Percentiles rank a stretch among this genome's conserved stretches.
Evolutionary conservation across 345 rosid genomes (phyloP).

Genomic region (Mangifera indica): DNA sequence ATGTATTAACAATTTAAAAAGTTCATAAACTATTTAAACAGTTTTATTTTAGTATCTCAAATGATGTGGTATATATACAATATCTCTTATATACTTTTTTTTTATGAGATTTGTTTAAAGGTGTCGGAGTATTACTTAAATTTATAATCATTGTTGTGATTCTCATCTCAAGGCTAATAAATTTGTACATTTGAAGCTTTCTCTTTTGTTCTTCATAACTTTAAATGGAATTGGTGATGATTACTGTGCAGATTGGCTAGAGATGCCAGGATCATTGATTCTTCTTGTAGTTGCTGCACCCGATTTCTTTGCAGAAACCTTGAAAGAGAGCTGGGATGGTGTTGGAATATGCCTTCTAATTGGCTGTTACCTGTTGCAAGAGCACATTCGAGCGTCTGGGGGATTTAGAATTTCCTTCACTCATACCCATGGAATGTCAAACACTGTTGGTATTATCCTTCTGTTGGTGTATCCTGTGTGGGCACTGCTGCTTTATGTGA

Average conservation of each 20-base stretch:
- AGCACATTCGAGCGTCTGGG: constrained; percentile 87
- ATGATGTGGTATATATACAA: too few species aligned
- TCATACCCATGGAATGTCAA: constrained; percentile 67
- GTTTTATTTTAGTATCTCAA: too few species aligned
- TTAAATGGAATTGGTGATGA: not conserved
- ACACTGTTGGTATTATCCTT: constrained; percentile 73
- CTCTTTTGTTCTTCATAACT: too few species aligned
- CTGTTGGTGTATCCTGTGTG: constrained; percentile 79
- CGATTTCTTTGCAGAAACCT: constrained; percentile 45
- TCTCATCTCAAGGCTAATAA: too few species aligned
- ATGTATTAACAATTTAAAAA: too few species aligned
- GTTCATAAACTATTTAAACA: too few species aligned
- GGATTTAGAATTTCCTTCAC: constrained; percentile 87
- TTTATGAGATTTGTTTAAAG: too few species aligned
- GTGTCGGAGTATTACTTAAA: too few species aligned
- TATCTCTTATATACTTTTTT: too few species aligned
- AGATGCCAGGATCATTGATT: constrained; percentile 74
- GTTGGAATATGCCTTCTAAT: constrained; percentile 65
- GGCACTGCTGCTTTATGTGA: too few species aligned
- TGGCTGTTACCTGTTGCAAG: constrained; percentile 85
- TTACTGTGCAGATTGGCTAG: constrained; percentile 54
- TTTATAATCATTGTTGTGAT: too few species aligned
- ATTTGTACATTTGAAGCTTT: too few species aligned
- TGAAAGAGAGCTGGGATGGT: constrained; percentile 62
- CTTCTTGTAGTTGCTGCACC: constrained; percentile 78